phyloP scores from a whole-genome alignment of 305 asterid genomes.

The Salvia sclarea region DNA sequence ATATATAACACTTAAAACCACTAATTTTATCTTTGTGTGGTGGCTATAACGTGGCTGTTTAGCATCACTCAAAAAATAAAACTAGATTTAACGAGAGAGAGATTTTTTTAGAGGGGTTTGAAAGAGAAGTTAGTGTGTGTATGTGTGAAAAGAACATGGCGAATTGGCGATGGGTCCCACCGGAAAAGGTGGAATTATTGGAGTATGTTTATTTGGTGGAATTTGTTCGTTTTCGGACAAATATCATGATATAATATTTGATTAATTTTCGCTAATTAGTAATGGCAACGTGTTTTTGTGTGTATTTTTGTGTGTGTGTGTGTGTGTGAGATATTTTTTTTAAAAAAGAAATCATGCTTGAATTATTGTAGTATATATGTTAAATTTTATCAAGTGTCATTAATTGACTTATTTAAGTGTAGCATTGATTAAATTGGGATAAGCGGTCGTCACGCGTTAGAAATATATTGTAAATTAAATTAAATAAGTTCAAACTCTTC shows the following conservation, averaged over 20 bases:
- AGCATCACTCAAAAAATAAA: no score
- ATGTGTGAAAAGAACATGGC: slow-evolving; percentile 37
- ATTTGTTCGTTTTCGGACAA: slow-evolving; percentile 22
- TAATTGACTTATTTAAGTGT: background rate
- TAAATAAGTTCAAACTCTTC: background rate
- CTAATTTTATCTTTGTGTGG: no score
- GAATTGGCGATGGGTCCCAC: slow-evolving; percentile 41
- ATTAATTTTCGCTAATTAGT: background rate
- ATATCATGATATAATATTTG: background rate
- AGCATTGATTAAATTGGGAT: background rate
- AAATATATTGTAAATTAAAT: background rate
- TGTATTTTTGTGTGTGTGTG: background rate
- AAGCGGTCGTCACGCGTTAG: background rate
- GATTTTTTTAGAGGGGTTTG: slow-evolving; percentile 15
- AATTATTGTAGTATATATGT: background rate
- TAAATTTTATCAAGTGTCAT: background rate
- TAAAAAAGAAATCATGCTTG: background rate
- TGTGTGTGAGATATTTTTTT: background rate
- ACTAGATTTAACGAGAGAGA: slow-evolving; percentile 20
- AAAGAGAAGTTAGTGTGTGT: slow-evolving; percentile 20
- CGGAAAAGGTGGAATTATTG: slow-evolving; percentile 32
- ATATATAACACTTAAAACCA: no score
- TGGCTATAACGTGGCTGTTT: no score
- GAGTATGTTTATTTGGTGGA: slow-evolving; percentile 25
- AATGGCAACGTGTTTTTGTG: background rate